Percentiles rank a stretch among this genome's conserved stretches.
Conservation (phyloP, 2,329 filamentous ascomycete species). For the Leptosphaerulina australis region DNA sequence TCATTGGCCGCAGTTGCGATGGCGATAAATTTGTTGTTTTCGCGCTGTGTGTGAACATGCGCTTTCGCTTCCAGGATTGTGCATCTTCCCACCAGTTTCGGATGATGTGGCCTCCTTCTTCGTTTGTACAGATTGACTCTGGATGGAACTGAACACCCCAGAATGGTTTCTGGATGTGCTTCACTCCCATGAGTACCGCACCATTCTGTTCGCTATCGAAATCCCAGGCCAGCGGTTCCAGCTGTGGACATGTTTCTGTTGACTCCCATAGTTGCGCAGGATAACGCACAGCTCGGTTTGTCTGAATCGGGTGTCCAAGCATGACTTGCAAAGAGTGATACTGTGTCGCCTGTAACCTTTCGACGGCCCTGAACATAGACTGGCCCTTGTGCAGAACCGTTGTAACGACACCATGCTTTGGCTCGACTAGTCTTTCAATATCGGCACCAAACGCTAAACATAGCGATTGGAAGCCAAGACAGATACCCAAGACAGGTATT, state of each 20-base stretch:
- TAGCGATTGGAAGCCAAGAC: conserved; percentile 86
- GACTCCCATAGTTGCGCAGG: conserved; percentile 50
- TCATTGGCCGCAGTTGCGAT: conserved; percentile 24
- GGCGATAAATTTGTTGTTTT: conserved; percentile 18
- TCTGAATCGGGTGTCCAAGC: conserved; percentile 44
- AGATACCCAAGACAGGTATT: conserved; percentile 84
- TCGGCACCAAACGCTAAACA: conserved; percentile 70
- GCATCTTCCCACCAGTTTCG: conserved; percentile 76
- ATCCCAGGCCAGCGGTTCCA: conserved; percentile 58
- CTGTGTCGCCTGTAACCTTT: conserved; percentile 70
- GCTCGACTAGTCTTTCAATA: conserved; percentile 70
- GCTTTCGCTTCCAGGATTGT: conserved; percentile 57
- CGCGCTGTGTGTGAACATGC: conserved; percentile 19
- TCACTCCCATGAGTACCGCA: conserved; percentile 76
- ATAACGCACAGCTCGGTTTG: conserved; percentile 42
- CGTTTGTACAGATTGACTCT: conserved; percentile 83
- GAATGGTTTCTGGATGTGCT: conserved; percentile 71
- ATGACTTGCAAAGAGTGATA: conserved; percentile 70
- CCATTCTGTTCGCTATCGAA: conserved; percentile 55
- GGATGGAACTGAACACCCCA: conserved; percentile 93
- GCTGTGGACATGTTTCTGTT: conserved; percentile 42
- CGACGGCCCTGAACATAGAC: conserved; percentile 70
- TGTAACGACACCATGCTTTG: conserved; percentile 82
- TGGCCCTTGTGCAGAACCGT: conserved; percentile 63
- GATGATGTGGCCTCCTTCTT: conserved; percentile 67